These are phyloP conservation scores for Pythium guiyangense DNA, from an alignment of 352 stramenopile genomes.

Conservation along the genomic window DNA sequence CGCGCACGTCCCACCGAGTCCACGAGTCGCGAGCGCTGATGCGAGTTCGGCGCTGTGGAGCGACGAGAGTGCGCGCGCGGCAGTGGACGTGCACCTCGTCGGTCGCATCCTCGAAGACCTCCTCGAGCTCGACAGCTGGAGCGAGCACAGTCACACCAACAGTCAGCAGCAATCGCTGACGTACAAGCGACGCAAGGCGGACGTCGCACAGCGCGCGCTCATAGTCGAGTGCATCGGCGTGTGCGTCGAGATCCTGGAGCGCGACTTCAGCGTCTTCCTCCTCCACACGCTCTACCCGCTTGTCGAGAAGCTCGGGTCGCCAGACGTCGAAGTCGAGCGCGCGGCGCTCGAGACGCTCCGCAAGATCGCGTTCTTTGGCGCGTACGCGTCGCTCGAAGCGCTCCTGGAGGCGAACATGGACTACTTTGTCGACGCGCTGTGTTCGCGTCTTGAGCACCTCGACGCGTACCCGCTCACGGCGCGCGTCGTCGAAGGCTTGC, in stretches of 20 bases:
- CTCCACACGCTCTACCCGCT: slow-evolving; percentile 75
- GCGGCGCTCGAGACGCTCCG: slow-evolving; percentile 61
- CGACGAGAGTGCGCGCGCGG: background rate
- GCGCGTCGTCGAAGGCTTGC: slow-evolving; percentile 68
- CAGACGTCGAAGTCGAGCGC: slow-evolving; percentile 57
- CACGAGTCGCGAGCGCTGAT: background rate
- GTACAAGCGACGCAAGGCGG: slow-evolving; percentile 11
- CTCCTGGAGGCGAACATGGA: slow-evolving; percentile 84
- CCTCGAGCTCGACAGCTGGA: slow-evolving; percentile 42
- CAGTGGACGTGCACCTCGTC: slow-evolving; percentile 50
- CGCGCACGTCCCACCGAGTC: slow-evolving; percentile 6
- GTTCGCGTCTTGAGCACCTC: slow-evolving; percentile 60
- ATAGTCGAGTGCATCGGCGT: slow-evolving; percentile 74
- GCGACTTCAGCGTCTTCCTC: slow-evolving; percentile 57
- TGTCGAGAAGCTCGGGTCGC: slow-evolving; percentile 77
- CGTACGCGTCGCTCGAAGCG: slow-evolving; percentile 46
- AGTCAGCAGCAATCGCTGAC: background rate
- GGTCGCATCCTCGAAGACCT: slow-evolving; percentile 77
- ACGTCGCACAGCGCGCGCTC: slow-evolving; percentile 45
- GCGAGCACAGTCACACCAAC: slow-evolving; percentile 16
- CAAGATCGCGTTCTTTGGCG: slow-evolving; percentile 60
- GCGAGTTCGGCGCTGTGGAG: background rate
- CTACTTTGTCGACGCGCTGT: slow-evolving; percentile 84
- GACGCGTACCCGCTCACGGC: slow-evolving; percentile 66
- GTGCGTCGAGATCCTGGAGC: slow-evolving; percentile 55